These are phyloP conservation scores for Calamus simplicifolius DNA, from an alignment of 176 grass and related monocot species.

Conservation along the genomic window DNA sequence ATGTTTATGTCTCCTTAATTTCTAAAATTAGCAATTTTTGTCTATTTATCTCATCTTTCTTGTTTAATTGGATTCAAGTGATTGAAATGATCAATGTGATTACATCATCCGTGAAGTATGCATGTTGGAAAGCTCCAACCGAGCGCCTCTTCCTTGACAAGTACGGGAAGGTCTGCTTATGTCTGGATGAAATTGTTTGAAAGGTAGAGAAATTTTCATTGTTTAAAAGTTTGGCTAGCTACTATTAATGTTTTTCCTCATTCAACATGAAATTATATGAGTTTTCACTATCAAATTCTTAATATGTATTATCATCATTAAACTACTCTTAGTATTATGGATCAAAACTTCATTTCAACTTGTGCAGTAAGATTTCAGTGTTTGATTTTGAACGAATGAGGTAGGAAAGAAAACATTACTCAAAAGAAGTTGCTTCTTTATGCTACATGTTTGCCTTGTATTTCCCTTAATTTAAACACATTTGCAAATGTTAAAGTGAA, in stretches of 20 bases:
- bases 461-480: too few relatives aligned
- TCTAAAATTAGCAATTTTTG: too few relatives aligned
- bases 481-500: neutral
- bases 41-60: too few relatives aligned
- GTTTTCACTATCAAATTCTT: neutral
- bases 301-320: too few relatives aligned
- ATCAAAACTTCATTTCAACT: too few relatives aligned
- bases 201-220: slow-evolving; percentile 30
- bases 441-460: too few relatives aligned
- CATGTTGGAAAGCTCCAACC: slow-evolving; percentile 62
- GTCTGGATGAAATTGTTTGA: slow-evolving; percentile 90
- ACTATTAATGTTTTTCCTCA: neutral
- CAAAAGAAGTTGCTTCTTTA: too few relatives aligned
- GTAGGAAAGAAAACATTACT: too few relatives aligned
- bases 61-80: slow-evolving; percentile 35
- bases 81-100: slow-evolving; percentile 77
- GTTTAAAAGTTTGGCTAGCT: too few relatives aligned
- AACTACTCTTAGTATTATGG: too few relatives aligned
- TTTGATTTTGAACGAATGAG: too few relatives aligned
- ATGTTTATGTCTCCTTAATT: neutral
- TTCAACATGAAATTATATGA: neutral
- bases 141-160: slow-evolving; percentile 90
- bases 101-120: slow-evolving; percentile 90
- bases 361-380: too few relatives aligned
- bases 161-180: slow-evolving; percentile 83